Base-by-base conservation (phyloP, 257 asterid genomes). In the Scutellaria minor region DNA sequence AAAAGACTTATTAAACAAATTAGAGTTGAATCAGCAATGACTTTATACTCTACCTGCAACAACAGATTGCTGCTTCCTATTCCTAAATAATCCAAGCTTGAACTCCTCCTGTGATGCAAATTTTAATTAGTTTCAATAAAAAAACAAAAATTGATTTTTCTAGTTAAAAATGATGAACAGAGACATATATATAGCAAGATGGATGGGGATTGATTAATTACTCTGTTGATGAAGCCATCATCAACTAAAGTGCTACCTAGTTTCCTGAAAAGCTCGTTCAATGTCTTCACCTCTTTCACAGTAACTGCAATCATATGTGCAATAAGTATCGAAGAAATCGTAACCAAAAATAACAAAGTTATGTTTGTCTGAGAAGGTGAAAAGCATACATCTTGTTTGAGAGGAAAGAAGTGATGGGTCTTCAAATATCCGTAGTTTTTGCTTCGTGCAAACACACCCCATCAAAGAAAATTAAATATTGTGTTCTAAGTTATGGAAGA, bases 201-300 rank as follows among this genome's bases (percentile, higher is more conserved):
- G 10, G 5, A 58, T 6, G 39, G 46, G 39, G 46, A 67, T n/a
- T 5, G 46, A 55, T 42, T 41, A 62, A 50, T 54, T 81, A 88
- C 89, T 77, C 73, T 83, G 73, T 77, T 81, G 60, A 85, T 65
- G 62, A 89, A 78, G 24, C 84, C 85, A 65, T 86, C 92, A 62
- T 85, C 86, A 41, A 63, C 75, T 52, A 81, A 62, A 39, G 84
- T 80, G 77, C 88, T 78, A 67, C 90, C 87, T 46, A 86, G 64
- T 83, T 83, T 84, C 72, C 47, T 77, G 77, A 76, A 85, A n/a
- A 85, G 74, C 78, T 78, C 83, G 12, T 70, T 57, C 69, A 89
- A 55, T 15, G 81, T 45, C 42, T 83, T 84, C 9, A 89, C 73
- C 65, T 86, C 92, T 74, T 78, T 73, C 44, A 81, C 80, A 5